Evolutionary conservation across 139 green algal species (phyloP), one percentile per base, ranked within the genome.

Genomic region (Chlamydomonas applanata): DNA sequence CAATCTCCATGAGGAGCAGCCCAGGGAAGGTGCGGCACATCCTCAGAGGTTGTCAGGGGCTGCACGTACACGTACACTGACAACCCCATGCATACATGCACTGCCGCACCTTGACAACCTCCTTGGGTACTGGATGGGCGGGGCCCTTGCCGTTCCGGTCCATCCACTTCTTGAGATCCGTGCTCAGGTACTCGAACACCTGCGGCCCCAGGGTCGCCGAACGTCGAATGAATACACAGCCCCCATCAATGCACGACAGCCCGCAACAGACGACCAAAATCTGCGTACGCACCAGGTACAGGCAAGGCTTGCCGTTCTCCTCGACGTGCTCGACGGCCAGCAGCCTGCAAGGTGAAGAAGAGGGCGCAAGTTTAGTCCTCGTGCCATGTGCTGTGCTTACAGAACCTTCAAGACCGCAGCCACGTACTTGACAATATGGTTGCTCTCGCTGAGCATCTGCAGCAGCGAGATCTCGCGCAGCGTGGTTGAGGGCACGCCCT

Each of bases 141-240:
- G 91, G 91, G 2, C 94, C 93, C 35, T 93, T 95, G 46, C 94
- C 92, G 69, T 88, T 93, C 36, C 89, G 79, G 85, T 98, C 96
- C 96, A 99, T 99, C 85, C 91, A 97, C 80, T 97, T 97, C 86
- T 99, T 99, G 20, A 99, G 87, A 83, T 99, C 96, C n/a, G 93
- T 97, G 72, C 91, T 91, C 13, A 98, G 87, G 81, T 95, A 98
- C 80, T 99, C 96, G 79, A 99, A 99, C 1, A 99, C 89, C 81
- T 92, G 80, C 36, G 61, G 7, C 40, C 7, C 40, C 40, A 49
- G 7, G 40, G 7, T 7, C 7, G 40, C 40, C 40, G 62, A 13
- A 27, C 5, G 16, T 25, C 19, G 5, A 11, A 40, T 56, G 46
- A 56, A 56, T 56, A 14, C n/a, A n/a, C n/a, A n/a, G n/a, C n/a